phyloP scores from a whole-genome alignment of 805 yeast species.

The Pichia manshurica region DNA sequence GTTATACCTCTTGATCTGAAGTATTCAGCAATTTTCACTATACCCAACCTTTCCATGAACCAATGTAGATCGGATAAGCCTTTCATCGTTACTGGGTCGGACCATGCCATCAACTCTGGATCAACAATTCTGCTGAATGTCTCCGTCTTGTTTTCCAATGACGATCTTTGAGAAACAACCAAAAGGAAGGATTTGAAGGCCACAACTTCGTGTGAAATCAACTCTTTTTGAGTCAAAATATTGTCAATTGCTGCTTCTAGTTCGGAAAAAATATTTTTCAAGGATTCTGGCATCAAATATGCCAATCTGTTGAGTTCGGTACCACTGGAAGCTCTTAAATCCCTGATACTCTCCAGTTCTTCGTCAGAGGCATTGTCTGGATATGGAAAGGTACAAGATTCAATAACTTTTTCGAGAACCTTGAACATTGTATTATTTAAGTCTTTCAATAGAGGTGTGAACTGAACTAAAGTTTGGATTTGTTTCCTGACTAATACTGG shows the following conservation, averaged over 20 bases:
- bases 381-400: slow-evolving; percentile 77
- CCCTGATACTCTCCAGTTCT: slow-evolving; percentile 73
- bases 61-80: slow-evolving; percentile 87
- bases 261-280: slow-evolving; percentile 74
- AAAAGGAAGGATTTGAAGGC: slow-evolving; percentile 88
- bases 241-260: slow-evolving; percentile 74
- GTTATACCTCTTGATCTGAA: slow-evolving; percentile 78
- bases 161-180: slow-evolving; percentile 85
- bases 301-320: slow-evolving; percentile 93
- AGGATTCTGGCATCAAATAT: slow-evolving; percentile 86
- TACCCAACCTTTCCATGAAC: slow-evolving; percentile 97
- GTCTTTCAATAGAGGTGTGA: slow-evolving; percentile 83
- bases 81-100: slow-evolving; percentile 82
- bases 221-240: slow-evolving; percentile 60
- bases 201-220: slow-evolving; percentile 87
- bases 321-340: slow-evolving; percentile 86
- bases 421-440: slow-evolving; percentile 69
- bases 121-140: slow-evolving; percentile 85
- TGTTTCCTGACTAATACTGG: slow-evolving; percentile 79
- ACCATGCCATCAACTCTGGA: slow-evolving; percentile 90
- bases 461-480: slow-evolving; percentile 88
- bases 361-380: slow-evolving; percentile 58
- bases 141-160: slow-evolving; percentile 61
- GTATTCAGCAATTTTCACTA: slow-evolving; percentile 87
- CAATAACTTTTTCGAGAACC: slow-evolving; percentile 76